Evolutionary conservation across 257 asterid species (phyloP), one percentile per base, ranked within the genome.

Genomic region (Henckelia pumila): DNA sequence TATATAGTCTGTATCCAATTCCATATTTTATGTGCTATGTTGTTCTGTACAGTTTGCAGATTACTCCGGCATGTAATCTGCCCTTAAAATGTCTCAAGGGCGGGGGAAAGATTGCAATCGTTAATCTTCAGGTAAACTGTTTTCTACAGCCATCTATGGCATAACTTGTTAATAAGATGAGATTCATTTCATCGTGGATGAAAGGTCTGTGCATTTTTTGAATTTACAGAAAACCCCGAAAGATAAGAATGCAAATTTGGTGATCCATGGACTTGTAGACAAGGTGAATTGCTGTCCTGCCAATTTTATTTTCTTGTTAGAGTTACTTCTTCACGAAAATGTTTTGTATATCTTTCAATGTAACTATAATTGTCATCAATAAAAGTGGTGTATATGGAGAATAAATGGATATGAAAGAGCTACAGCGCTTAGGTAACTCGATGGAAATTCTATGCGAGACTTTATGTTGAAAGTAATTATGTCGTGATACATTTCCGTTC

Each of bases 31-130:
- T 64, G 63, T 30, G 62, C 76, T 53, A 24, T 71, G 72, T 61
- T 70, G 66, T 72, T 61, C 61, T 81, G 8, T 74, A 83, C 91
- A 93, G 99, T 80, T 88, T 93, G 85, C 99, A 93, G 86, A 93
- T 93, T 49, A 90, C 97, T 61, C 99, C 99, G 58, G 99, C 99
- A 55, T 90, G 99, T 79, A 88, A 93, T 80, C 82, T 93, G 78
- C 99, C 99, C 65, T 82, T 90, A 61, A 90, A 81, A 73, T 93
- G 92, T 72, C 88, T 93, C 56, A 82, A 79, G 66, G 88, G 87
- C 64, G 97, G 96, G 71, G 99, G 99, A 24, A 83, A 88, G 76
- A 82, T 93, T 69, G 95, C 85, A 66, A 93, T 90, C 67, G 97
- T 93, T 67, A 93, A 93, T 84, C 99, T 93, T 77, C 99, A 93